Evolutionary conservation across 371 early-diverging fungal genomes (phyloP).

Genomic region (Saksenaea oblongispora): DNA sequence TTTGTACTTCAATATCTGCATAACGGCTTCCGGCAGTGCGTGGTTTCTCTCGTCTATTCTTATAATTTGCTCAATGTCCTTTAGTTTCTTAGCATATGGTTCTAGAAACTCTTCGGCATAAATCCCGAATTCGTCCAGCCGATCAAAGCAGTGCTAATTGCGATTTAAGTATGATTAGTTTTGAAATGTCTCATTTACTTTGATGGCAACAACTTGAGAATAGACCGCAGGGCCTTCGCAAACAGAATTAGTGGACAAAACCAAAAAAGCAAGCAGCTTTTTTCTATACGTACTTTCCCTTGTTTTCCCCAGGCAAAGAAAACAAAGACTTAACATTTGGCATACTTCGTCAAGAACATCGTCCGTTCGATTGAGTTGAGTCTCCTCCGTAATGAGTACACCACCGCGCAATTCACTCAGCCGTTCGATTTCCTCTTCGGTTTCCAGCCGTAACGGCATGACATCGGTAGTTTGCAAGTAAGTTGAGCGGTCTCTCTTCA

Average conservation of each 20-base stretch:
- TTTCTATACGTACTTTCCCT: constrained; percentile 65
- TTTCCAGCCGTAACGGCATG: constrained; percentile 54
- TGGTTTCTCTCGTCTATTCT: constrained; percentile 27
- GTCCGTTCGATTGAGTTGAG: constrained; percentile 64
- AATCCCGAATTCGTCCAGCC: constrained; percentile 67
- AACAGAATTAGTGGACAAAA: not conserved
- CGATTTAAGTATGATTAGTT: not conserved
- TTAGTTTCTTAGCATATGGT: constrained; percentile 37
- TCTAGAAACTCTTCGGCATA: constrained; percentile 56
- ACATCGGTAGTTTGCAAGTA: constrained; percentile 65
- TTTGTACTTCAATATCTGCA: constrained; percentile 35
- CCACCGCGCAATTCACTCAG: constrained; percentile 31
- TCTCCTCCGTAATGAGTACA: constrained; percentile 18
- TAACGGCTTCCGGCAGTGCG: constrained; percentile 27
- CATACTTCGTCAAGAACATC: constrained; percentile 75
- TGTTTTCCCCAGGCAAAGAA: constrained; percentile 75
- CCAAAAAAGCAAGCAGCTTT: not conserved
- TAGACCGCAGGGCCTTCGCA: constrained; percentile 67
- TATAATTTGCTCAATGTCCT: constrained; percentile 40
- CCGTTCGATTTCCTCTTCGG: constrained; percentile 30
- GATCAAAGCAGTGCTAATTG: constrained; percentile 72
- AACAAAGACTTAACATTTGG: constrained; percentile 77
- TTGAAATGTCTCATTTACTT: constrained; percentile 47
- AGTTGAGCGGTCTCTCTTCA: constrained; percentile 72
- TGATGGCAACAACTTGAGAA: constrained; percentile 76